Evolutionary conservation across 495 filamentous ascomycete genomes (phyloP), one percentile per base, ranked within the genome.

Genomic region (Hypoxylon cercidicola): DNA sequence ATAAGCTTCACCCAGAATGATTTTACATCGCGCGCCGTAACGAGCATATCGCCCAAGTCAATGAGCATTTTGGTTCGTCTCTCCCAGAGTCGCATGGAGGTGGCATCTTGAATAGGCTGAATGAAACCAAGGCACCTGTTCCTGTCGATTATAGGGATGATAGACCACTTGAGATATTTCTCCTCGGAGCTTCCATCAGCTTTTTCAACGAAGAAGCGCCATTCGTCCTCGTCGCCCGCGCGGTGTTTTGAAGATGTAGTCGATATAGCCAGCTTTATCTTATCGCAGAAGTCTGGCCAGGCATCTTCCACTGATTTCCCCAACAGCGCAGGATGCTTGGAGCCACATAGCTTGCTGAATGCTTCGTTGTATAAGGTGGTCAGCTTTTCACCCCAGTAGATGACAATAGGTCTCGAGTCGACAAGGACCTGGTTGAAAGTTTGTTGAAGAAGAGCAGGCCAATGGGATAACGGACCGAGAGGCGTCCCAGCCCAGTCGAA

Each of bases 351-450:
- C 10, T 83, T 63, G 35, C 89, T 84, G 68, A 90, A 91, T 9
- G 88, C 87, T 66, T 90, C 87, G 63, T 92, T 92, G 73, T 92
- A 92, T 28, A 92, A 85, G 8, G 87, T 84, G 15, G 88, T 81
- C 44, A 85, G 77, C 25, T 89, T 81, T 7, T 78, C 72, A 4
- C 88, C 88, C 88, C 88, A 91, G 72, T 90, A 90, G 76, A 91
- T 87, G 1, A 88, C 88, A 3, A 87, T 87, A 11, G 88, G 88
- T 71, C 90, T 85, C 23, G 89, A 89, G 60, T 83, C 86, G 2
- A 85, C 87, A 83, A 91, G 89, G 58, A 91, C 85, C 47, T 89
- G 72, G 54, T 84, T 85, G 20, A 85, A 86, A 80, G 89, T 88
- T 44, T 85, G 81, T 25, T 89, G 79, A 13, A 91, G 72, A 47